Conservation (phyloP, 2,329 filamentous ascomycete species). For the Talaromyces rugulosus region DNA sequence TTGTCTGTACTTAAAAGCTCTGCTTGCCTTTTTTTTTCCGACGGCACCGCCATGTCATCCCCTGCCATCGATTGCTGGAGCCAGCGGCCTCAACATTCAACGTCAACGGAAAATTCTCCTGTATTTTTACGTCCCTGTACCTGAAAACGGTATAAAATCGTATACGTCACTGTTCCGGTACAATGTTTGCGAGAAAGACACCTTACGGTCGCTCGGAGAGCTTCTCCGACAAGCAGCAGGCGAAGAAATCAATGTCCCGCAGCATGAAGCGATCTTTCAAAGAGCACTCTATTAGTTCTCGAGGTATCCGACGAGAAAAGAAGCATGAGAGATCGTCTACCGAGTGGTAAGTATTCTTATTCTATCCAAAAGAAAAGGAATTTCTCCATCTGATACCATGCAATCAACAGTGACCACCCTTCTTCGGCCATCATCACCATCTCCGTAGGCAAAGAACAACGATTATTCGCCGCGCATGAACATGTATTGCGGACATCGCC, state of each 20-base stretch:
- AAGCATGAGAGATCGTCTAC: constrained; percentile 30
- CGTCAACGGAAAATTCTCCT: neutral
- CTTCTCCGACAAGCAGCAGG: constrained; percentile 39
- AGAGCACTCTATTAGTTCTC: constrained; percentile 24
- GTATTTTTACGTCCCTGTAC: neutral
- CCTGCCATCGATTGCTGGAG: neutral
- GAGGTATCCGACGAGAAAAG: constrained; percentile 21
- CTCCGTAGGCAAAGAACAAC: constrained; percentile 72
- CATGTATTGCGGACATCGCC: constrained; percentile 74
- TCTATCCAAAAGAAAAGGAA: neutral
- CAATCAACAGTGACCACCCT: constrained; percentile 42
- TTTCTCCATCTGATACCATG: neutral
- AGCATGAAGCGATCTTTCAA: constrained; percentile 29
- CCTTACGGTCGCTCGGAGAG: constrained; percentile 27
- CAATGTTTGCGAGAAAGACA: constrained; percentile 20
- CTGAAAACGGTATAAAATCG: neutral
- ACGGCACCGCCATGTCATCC: neutral
- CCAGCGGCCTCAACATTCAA: neutral
- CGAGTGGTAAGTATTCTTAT: constrained; percentile 28
- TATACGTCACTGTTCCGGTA: neutral
- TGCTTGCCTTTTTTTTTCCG: neutral
- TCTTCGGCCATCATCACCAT: constrained; percentile 73
- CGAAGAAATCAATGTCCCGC: constrained; percentile 33
- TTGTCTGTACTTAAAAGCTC: neutral
- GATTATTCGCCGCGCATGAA: constrained; percentile 89